Evolutionary conservation across 345 rosid genomes (phyloP), one percentile per base, ranked within the genome.

Genomic region (Acer campestre): DNA sequence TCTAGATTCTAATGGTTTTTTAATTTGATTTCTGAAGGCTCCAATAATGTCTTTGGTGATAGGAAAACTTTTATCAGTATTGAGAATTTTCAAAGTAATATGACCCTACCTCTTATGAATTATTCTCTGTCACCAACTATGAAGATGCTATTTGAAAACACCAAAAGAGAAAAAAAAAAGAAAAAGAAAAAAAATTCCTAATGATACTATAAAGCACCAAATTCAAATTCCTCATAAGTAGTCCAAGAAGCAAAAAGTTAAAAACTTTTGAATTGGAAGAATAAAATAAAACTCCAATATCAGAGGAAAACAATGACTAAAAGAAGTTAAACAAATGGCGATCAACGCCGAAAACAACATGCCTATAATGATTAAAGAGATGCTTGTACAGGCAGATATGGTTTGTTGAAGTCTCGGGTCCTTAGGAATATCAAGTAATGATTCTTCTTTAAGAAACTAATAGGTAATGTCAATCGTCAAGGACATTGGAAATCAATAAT

Each of bases 321-420:
- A 76, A 78, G 75, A 25, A 68, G 78, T 71, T 69, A 75, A 71
- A 64, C 48, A 64, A 65, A 61, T 29, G 27, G 49, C 38, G 71
- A 71, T 49, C 51, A 69, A 44, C 2, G 68, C 62, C 27, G 46
- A 70, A 77, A 80, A 77, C 64, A 78, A 49, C 71, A 65, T 22
- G 25, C 59, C 68, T 22, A 48, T 79, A 35, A 75, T 59, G 18
- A 78, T 56, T 71, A 67, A 56, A 70, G 64, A 35, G 79, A 77
- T 48, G 46, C 74, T 78, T 64, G 48, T 46, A 79, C 18, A 9
- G 61, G 12, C 48, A 58, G 61, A 74, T 62, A 74, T 29, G 20
- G 27, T 64, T 48, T 49, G n/a, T 74, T 48, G n/a, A n/a, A 31
- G 48, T 48, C 61, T 22, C 29, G 29, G 61, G 68, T 46, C 77